Percentiles rank a stretch among this genome's conserved stretches.
These are phyloP conservation scores for Phytophthora chlamydospora DNA, from an alignment of 352 stramenopile species.

Conservation along the genomic window DNA sequence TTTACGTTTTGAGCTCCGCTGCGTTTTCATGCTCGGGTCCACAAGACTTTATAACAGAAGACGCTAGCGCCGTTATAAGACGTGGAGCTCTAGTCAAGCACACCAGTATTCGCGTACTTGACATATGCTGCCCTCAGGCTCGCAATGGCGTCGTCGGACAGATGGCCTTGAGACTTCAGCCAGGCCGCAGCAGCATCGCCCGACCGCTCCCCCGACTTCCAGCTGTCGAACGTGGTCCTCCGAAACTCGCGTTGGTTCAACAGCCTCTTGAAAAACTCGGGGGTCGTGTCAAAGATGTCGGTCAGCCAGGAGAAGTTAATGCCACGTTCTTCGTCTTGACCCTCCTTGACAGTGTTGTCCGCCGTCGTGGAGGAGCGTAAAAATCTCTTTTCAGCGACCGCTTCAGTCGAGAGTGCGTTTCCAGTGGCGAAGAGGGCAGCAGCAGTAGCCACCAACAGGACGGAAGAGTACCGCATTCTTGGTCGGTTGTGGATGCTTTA, in stretches of 20 bases:
- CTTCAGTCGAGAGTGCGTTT: not conserved
- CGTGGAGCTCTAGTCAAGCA: too few relatives aligned
- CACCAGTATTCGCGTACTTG: too few relatives aligned
- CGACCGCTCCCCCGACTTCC: not conserved
- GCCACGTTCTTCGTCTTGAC: conserved; percentile 7
- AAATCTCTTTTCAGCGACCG: not conserved
- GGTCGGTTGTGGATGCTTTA: too few relatives aligned
- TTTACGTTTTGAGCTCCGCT: too few relatives aligned
- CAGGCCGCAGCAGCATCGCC: not conserved
- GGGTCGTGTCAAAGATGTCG: too few relatives aligned
- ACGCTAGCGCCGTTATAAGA: too few relatives aligned
- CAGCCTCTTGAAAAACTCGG: not conserved
- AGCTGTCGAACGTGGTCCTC: not conserved
- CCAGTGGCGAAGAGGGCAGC: not conserved
- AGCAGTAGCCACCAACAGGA: conserved; percentile 5
- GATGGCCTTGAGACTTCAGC: not conserved
- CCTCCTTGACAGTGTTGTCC: not conserved
- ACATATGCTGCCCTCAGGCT: not conserved
- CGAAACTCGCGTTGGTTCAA: not conserved
- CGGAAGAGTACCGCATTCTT: not conserved
- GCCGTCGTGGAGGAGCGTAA: not conserved
- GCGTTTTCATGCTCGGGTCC: too few relatives aligned
- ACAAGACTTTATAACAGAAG: too few relatives aligned
- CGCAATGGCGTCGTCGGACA: conserved; percentile 2
- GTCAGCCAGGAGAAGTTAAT: not conserved